Evolutionary conservation across 1,284 basidiomycete genomes (phyloP).

Genomic region (Grifola frondosa): DNA sequence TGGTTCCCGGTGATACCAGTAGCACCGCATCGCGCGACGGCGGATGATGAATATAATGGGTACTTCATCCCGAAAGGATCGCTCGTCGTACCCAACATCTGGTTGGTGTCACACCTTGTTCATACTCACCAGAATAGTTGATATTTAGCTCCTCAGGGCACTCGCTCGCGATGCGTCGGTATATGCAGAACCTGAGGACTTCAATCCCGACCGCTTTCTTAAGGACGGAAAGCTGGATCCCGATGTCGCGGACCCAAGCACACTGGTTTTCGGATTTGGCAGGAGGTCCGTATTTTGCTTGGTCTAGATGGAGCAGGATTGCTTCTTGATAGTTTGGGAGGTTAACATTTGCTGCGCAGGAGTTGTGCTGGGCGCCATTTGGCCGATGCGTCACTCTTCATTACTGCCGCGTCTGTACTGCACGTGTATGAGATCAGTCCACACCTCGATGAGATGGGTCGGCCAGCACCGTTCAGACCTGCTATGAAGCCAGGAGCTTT

Average conservation of each 20-base stretch:
- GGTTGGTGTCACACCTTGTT: conserved; percentile 1
- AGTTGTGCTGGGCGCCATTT: conserved; percentile 3
- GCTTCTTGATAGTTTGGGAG: too few species aligned
- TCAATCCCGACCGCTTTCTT: conserved; percentile 19
- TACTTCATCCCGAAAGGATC: conserved; percentile 17
- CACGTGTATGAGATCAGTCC: conserved; percentile 9
- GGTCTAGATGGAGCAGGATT: not conserved
- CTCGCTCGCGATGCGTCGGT: conserved; percentile 9
- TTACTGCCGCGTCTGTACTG: conserved; percentile 4
- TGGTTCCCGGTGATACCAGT: conserved; percentile 20
- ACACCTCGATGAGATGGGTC: conserved; percentile 1
- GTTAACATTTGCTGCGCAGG: too few species aligned
- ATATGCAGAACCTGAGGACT: conserved; percentile 14
- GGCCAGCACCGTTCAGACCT: too few species aligned
- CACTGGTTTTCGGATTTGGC: conserved; percentile 23
- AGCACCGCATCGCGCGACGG: conserved; percentile 11
- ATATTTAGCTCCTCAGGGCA: conserved; percentile 8
- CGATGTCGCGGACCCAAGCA: conserved; percentile 4
- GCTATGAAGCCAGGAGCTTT: too few species aligned
- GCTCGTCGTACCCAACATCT: conserved; percentile 7
- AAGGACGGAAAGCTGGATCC: conserved; percentile 11
- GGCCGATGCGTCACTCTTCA: conserved; percentile 7
- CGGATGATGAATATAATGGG: conserved; percentile 19
- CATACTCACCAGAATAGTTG: not conserved
- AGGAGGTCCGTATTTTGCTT: conserved; percentile 7